These are phyloP conservation scores for Suillus lakei DNA, from an alignment of 768 basidiomycete species.

Conservation along the genomic window DNA sequence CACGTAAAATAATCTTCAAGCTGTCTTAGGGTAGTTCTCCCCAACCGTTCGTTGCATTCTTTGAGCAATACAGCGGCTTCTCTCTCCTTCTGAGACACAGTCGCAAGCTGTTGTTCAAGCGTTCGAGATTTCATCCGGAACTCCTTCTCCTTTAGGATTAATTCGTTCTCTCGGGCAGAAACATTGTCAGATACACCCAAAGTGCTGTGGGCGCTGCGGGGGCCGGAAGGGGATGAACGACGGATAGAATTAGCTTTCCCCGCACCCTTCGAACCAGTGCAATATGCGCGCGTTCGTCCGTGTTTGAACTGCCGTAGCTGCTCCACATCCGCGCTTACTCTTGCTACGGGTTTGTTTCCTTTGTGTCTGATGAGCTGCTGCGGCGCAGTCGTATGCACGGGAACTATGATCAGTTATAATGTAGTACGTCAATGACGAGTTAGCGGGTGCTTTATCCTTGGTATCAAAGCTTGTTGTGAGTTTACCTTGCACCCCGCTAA, in stretches of 20 bases:
- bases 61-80: conserved; percentile 46
- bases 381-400: not conserved
- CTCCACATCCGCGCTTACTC: too few species aligned
- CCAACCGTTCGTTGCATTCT: conserved; percentile 37
- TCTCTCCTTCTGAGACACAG: conserved; percentile 45
- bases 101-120: conserved; percentile 45
- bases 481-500: conserved; percentile 12
- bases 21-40: conserved; percentile 48
- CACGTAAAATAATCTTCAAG: conserved; percentile 71
- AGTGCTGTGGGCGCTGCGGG: too few species aligned
- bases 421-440: not conserved
- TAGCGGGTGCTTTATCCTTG: conserved; percentile 2
- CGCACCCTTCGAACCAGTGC: too few species aligned
- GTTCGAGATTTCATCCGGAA: conserved; percentile 40
- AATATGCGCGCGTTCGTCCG: too few species aligned
- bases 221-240: not conserved
- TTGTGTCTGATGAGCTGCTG: not conserved
- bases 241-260: not conserved
- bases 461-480: conserved; percentile 5
- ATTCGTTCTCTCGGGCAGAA: conserved; percentile 34
- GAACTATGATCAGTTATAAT: not conserved
- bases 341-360: too few species aligned
- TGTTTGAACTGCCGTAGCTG: not conserved
- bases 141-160: conserved; percentile 44
- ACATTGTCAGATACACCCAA: not conserved